These are phyloP conservation scores for Sordaria brevicollis DNA, from an alignment of 495 filamentous ascomycete species.

Conservation along the genomic window DNA sequence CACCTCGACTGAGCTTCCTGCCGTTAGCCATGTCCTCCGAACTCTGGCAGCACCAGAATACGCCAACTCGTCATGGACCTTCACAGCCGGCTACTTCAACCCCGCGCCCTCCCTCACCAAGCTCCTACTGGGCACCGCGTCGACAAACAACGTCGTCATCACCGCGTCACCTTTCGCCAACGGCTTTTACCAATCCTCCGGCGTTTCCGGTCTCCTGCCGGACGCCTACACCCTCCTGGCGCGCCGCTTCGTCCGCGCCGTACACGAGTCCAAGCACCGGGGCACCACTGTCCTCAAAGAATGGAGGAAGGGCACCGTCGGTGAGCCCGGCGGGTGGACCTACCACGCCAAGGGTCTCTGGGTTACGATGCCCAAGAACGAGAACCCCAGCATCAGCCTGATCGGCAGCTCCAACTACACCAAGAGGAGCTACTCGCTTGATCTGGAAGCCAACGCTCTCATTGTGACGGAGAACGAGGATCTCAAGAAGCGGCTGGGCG, in stretches of 20 bases:
- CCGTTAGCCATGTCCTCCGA: constrained; percentile 62
- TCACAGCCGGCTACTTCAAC: constrained; percentile 98
- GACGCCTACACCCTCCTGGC: constrained; percentile 85
- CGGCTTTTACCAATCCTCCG: constrained; percentile 85
- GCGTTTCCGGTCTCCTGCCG: constrained; percentile 81
- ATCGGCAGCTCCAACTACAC: constrained; percentile 96
- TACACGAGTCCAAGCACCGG: constrained; percentile 49
- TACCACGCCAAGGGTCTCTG: constrained; percentile 98
- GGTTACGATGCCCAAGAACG: constrained; percentile 58
- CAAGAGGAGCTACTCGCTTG: constrained; percentile 80
- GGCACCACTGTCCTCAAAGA: constrained; percentile 64
- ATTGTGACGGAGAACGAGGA: constrained; percentile 72
- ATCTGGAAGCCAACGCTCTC: constrained; percentile 77
- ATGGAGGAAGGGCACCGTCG: constrained; percentile 77
- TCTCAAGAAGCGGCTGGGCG: constrained; percentile 60
- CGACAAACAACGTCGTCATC: constrained; percentile 64
- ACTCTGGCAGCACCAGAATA: constrained; percentile 50
- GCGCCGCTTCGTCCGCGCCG: constrained; percentile 65
- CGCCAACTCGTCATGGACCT: constrained; percentile 69
- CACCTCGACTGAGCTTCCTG: constrained; percentile 79
- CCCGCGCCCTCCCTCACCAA: constrained; percentile 72
- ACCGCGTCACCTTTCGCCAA: constrained; percentile 94
- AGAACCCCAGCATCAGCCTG: constrained; percentile 63
- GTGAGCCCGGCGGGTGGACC: constrained; percentile 78
- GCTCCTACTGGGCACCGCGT: constrained; percentile 62